Evolutionary conservation across 257 asterid species (phyloP).

Genomic region (Agastache rugosa): DNA sequence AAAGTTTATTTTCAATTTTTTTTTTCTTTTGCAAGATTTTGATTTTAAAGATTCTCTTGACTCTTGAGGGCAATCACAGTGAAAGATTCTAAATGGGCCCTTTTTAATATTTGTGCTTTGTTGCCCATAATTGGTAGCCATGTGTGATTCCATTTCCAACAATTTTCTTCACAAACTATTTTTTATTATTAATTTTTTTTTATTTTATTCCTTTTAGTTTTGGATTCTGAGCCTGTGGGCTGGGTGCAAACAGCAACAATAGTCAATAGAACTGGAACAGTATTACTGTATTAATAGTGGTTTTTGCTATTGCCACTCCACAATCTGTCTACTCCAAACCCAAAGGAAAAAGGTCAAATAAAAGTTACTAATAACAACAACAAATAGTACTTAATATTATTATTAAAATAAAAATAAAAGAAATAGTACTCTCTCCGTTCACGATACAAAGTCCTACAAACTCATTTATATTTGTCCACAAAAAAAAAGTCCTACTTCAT

Average conservation of each 20-base stretch:
- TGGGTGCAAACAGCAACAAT: slow-evolving; percentile 24
- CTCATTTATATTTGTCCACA: no score
- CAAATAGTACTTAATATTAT: background rate
- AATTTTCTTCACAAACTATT: background rate
- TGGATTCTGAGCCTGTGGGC: slow-evolving; percentile 26
- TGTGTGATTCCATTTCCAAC: slow-evolving; percentile 52
- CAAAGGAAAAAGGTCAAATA: slow-evolving; percentile 47
- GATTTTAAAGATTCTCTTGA: slow-evolving; percentile 56
- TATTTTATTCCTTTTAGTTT: background rate
- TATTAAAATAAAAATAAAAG: no score
- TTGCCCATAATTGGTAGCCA: slow-evolving; percentile 46
- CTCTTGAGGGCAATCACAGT: slow-evolving; percentile 37
- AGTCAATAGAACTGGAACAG: slow-evolving; percentile 2
- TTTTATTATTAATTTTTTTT: background rate
- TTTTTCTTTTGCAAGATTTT: slow-evolving; percentile 39
- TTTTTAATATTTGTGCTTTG: slow-evolving; percentile 17
- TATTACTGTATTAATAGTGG: slow-evolving; percentile 32
- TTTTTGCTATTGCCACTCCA: slow-evolving; percentile 45
- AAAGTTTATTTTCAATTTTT: slow-evolving; percentile 20
- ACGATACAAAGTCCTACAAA: no score
- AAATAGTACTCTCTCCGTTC: no score
- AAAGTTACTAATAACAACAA: background rate
- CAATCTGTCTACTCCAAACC: slow-evolving; percentile 63
- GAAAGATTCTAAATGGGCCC: slow-evolving; percentile 59
- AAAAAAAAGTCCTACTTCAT: no score